Conservation (phyloP, 2,329 filamentous ascomycete genomes). For the Drechslerella stenobrocha region DNA sequence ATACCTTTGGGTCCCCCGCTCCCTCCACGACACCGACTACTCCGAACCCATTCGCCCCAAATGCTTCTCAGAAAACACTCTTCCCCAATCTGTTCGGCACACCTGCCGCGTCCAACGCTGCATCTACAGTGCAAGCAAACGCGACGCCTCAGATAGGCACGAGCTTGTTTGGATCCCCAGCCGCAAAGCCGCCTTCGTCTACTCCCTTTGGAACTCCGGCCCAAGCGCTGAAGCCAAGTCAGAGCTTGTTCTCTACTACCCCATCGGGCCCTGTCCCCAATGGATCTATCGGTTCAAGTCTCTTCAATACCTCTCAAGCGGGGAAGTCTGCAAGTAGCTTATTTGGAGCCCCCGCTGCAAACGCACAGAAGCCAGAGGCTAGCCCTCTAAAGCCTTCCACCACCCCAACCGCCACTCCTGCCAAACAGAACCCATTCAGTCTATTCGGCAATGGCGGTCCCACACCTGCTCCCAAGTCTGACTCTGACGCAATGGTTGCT, state of each 20-base stretch:
- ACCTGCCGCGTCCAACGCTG: neutral
- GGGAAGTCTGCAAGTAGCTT: constrained; percentile 4
- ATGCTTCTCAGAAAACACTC: constrained; percentile 2
- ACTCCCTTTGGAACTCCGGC: constrained; percentile 23
- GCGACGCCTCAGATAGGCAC: neutral
- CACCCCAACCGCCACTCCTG: constrained; percentile 24
- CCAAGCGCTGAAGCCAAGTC: constrained; percentile 13
- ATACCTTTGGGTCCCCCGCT: constrained; percentile 19
- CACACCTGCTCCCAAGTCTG: neutral
- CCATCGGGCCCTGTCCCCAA: constrained; percentile 11
- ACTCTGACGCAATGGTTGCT: neutral
- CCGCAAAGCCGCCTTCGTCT: constrained; percentile 1
- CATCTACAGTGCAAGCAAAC: neutral
- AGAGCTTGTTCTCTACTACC: constrained; percentile 15
- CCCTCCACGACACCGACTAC: constrained; percentile 10
- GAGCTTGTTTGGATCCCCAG: constrained; percentile 13
- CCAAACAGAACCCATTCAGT: constrained; percentile 18
- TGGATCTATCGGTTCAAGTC: neutral
- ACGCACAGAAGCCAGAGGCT: neutral
- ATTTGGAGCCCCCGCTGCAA: constrained; percentile 21
- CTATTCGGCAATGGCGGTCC: constrained; percentile 13
- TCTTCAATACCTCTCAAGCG: neutral
- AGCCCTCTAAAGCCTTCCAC: constrained; percentile 5
- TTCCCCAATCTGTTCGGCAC: constrained; percentile 34
- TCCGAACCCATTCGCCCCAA: constrained; percentile 14